Evolutionary conservation across 495 filamentous ascomycete genomes (phyloP), one percentile per base, ranked within the genome.

Genomic region (Neurospora terricola): DNA sequence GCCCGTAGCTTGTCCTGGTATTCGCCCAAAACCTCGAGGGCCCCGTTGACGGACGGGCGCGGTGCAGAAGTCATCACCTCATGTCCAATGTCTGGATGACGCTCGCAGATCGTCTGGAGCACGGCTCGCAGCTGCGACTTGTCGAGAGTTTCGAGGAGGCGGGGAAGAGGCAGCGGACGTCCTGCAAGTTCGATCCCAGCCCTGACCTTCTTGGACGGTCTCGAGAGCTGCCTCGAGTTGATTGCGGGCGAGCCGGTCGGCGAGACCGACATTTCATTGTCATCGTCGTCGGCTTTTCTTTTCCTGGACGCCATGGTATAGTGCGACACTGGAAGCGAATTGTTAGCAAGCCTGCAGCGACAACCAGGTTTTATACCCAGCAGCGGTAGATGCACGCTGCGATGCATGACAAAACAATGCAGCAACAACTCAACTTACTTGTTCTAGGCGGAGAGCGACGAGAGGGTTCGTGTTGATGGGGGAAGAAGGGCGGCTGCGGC

Each of bases 71-170:
- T 88, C n/a, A 93, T 89, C 9, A 99, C 90, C 82, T 98, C 94
- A 70, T 91, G 86, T 39, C 88, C 90, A 70, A 95, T 88, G 71
- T 89, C 88, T 6, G 94, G 94, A 81, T 97, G 93, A 77, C 92
- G 90, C 75, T 96, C 91, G 83, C 94, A 97, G 76, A 99, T 91
- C 42, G 90, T 90, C 75, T 93, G 92, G 11, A 99, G 88, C 0
- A 98, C 89, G 23, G 87, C 88, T 72, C 96, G 89, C 76, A 98
- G 84, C 71, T 94, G 92, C 76, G 92, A 88, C 38, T 88, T 90
- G 77, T 94, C 92, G 39, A 99, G 87, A 0, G 96, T 98, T 83
- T 99, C 94, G 71, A 99, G 87, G 5, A 98, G 87, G 71, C 96
- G 91, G 68, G 93, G 87, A 9, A 98, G 88, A 10, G 91, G 80